These are phyloP conservation scores for Diaporthe sp. DNA, from an alignment of 2,329 filamentous ascomycete genomes.

Conservation along the genomic window DNA sequence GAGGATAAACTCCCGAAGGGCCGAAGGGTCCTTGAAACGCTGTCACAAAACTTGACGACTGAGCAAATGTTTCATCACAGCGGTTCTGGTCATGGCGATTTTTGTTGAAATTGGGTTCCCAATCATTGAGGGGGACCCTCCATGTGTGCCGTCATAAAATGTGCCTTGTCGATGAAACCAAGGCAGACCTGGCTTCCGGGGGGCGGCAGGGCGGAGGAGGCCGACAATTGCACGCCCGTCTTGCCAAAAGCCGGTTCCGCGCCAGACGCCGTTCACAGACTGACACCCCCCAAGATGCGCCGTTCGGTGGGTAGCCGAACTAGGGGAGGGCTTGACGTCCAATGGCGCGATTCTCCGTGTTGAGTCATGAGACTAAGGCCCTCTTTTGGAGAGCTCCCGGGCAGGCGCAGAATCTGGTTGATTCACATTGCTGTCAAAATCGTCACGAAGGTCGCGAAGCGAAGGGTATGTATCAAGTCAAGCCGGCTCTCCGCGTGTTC, in stretches of 20 bases:
- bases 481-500: background rate
- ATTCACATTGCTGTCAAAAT: background rate
- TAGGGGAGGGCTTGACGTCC: background rate
- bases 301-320: constrained; percentile 31
- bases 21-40: constrained; percentile 5
- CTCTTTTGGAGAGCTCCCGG: background rate
- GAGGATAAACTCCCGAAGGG: background rate
- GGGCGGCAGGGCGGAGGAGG: constrained; percentile 2
- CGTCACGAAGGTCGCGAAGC: background rate
- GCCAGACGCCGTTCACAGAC: constrained; percentile 1
- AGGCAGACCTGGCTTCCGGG: constrained; percentile 9
- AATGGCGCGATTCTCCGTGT: constrained; percentile 24
- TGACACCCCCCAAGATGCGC: constrained; percentile 2
- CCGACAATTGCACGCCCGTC: constrained; percentile 4
- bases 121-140: background rate
- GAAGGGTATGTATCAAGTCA: background rate
- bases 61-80: background rate
- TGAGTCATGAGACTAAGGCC: constrained; percentile 24
- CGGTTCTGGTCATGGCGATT: background rate
- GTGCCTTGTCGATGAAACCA: background rate
- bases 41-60: constrained; percentile 10
- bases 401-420: background rate
- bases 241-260: background rate
- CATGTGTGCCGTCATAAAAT: background rate
- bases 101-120: background rate